Evolutionary conservation across 116 monocot genomes (phyloP), one percentile per base, ranked within the genome.

Genomic region (Phalaenopsis hybrid): DNA sequence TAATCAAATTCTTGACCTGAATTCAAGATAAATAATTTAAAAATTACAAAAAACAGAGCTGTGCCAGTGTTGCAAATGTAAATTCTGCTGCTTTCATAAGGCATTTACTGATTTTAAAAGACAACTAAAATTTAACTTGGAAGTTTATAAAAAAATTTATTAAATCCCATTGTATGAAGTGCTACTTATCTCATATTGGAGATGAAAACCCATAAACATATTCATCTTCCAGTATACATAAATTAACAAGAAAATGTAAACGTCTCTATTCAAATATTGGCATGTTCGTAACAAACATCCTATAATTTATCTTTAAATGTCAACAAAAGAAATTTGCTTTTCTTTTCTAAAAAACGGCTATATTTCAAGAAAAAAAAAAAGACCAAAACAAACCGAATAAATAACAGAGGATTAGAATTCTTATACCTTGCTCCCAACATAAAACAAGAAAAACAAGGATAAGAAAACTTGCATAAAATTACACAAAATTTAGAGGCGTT

Each of bases 1-100:
- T 93, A 20, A 98, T 85, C 83, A 98, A 83, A 83, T 95, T 98
- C 86, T 98, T 98, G 45, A 95, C 95, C 98, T 98, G 88, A 82
- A 88, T 89, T 0, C 43, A 82, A 83, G 34, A 51, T 50, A 81
- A 70, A 80, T 34, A 8, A 28, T 16, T 57, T 34, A 59, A 61
- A 51, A 23, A 77, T 50, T 51, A 77, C 23, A n/a, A 25, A 52
- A 1, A 77, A 77, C 28, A 51, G 0, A 77, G 13, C 31, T 28
- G 23, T 51, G 51, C 25, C 4, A 13, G 31, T 6, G 0, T 77
- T 52, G 13, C 51, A 51, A 13, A 25, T 49, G 51, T 77, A 21
- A 49, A n/a, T 25, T 21, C 21, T 17, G 10, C 28, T 52, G 25
- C 6, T 77, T 50, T 15, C 17, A 51, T 51, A 77, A 50, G 0